Evolutionary conservation across 179 eudicot genomes (phyloP).

Genomic region (Beta macrorhiza): DNA sequence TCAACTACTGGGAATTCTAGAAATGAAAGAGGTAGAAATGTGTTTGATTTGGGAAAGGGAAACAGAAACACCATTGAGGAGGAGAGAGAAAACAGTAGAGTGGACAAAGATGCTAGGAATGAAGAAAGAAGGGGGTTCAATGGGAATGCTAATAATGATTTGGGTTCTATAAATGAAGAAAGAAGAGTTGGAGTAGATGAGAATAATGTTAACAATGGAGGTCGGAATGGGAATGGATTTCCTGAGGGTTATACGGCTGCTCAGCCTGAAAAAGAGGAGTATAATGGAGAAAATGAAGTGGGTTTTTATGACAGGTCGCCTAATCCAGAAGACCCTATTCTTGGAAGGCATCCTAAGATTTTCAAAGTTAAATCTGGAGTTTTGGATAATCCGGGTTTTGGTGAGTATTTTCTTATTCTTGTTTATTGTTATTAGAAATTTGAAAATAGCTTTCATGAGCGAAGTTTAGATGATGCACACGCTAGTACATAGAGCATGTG

Average conservation of each 20-base stretch:
- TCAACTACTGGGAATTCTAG: conserved; percentile 33
- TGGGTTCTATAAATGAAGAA: conserved; percentile 25
- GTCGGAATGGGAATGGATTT: conserved; percentile 12
- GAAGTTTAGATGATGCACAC: too few species aligned
- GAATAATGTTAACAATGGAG: conserved; percentile 22
- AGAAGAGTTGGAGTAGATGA: conserved; percentile 26
- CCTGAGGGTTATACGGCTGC: conserved; percentile 13
- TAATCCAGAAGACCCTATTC: conserved; percentile 46
- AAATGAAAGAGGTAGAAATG: conserved; percentile 21
- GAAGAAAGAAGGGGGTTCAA: conserved; percentile 37
- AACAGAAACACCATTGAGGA: conserved; percentile 18
- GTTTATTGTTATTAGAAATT: not conserved
- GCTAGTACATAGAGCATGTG: too few species aligned
- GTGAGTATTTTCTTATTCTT: conserved; percentile 48
- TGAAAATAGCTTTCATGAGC: too few species aligned
- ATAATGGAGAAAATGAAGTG: conserved; percentile 28
- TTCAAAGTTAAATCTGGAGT: conserved; percentile 62
- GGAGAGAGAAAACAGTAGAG: conserved; percentile 44
- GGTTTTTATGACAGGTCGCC: conserved; percentile 32
- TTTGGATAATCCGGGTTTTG: conserved; percentile 71
- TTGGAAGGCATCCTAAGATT: conserved; percentile 37
- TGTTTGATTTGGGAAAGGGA: conserved; percentile 56
- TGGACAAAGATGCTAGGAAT: conserved; percentile 67
- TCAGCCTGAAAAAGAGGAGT: conserved; percentile 29
- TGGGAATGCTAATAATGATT: conserved; percentile 31